Base-by-base conservation (phyloP, 106 monocot genomes). In the Vanilla planifolia region DNA sequence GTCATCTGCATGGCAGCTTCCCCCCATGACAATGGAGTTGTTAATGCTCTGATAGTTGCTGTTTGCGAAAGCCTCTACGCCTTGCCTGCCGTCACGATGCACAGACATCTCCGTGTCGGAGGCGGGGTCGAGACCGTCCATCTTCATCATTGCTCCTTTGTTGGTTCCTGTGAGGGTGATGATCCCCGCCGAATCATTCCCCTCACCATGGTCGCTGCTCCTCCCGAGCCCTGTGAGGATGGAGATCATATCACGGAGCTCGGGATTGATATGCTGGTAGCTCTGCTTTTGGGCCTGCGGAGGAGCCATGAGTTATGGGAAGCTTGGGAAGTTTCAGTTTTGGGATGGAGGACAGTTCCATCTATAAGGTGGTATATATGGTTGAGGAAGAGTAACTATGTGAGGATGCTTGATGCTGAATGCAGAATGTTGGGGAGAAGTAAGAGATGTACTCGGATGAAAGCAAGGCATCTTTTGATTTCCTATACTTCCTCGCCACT, bases 21-120 rank as follows among this genome's bases (percentile, higher is more conserved):
- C 85, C 14, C 62, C 70, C 27, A 76, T 40, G 25, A 80, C 48
- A 24, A 85, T 62, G 8, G 79, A 77, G 75, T 80, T 85, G 62
- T 79, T 85, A 5, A 79, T 72, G 5, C 75, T 69, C 73, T 85
- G 80, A 53, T 73, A 80, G 50, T 85, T 85, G 69, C 84, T 76
- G 50, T 85, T 85, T 4, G 79, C 60, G 55, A 51, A 73, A 3
- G 80, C 76, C 63, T 55, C 61, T 59, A 37, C 50, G 17, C 39
- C 33, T 8, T 53, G 47, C 51, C 69, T 2, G 57, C 69, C 21
- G 44, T 33, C 10, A 5, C 34, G 55, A 52, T 55, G 39, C 8
- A 14, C 24, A 43, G n/a, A 17, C 27, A 14, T 27, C 10, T 19
- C 30, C 4, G 53, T 27, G 9, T 57, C 23, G 2, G n/a, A n/a